A percentile compares a stretch with the other conserved stretches of the same genome.
phyloP scores from a whole-genome alignment of 768 basidiomycete genomes.

The Panaeolus cyanescens region DNA sequence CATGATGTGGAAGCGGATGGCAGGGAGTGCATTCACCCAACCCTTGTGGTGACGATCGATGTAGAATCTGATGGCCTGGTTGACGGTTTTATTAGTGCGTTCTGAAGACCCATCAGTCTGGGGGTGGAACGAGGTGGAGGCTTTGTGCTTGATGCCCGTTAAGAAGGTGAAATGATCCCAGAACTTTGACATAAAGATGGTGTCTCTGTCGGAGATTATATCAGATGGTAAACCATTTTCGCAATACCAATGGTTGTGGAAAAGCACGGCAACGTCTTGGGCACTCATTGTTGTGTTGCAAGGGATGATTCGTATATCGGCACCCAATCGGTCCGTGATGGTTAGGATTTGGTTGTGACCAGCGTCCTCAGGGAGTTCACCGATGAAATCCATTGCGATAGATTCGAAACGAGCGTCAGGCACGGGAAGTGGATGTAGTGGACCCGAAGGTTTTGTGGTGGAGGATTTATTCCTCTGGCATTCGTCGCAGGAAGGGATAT shows the following conservation, averaged over 20 bases:
- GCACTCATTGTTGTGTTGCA: constrained; percentile 9
- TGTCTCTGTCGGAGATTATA: constrained; percentile 7
- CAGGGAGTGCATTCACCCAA: constrained; percentile 29
- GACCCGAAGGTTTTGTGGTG: constrained; percentile 25
- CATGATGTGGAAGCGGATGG: constrained; percentile 33
- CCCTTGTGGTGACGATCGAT: constrained; percentile 32
- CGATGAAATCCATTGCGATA: constrained; percentile 31
- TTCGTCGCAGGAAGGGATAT: constrained; percentile 29
- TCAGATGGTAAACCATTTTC: constrained; percentile 25
- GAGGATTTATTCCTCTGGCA: constrained; percentile 38
- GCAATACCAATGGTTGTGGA: constrained; percentile 26
- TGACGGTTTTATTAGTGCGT: constrained; percentile 26
- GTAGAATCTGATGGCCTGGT: constrained; percentile 27
- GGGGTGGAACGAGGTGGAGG: constrained; percentile 9
- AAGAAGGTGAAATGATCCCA: constrained; percentile 4
- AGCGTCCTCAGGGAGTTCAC: constrained; percentile 27
- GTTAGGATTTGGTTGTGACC: constrained; percentile 25
- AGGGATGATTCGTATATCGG: constrained; percentile 9
- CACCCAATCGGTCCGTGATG: constrained; percentile 23
- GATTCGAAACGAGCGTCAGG: constrained; percentile 9
- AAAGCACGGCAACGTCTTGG: constrained; percentile 15
- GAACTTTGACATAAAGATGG: constrained; percentile 4
- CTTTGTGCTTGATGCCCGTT: neutral
- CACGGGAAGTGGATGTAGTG: constrained; percentile 14
- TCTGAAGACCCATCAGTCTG: constrained; percentile 12